Evolutionary conservation across 2,329 filamentous ascomycete genomes (phyloP).

Genomic region (Phyllosticta citribraziliensis): DNA sequence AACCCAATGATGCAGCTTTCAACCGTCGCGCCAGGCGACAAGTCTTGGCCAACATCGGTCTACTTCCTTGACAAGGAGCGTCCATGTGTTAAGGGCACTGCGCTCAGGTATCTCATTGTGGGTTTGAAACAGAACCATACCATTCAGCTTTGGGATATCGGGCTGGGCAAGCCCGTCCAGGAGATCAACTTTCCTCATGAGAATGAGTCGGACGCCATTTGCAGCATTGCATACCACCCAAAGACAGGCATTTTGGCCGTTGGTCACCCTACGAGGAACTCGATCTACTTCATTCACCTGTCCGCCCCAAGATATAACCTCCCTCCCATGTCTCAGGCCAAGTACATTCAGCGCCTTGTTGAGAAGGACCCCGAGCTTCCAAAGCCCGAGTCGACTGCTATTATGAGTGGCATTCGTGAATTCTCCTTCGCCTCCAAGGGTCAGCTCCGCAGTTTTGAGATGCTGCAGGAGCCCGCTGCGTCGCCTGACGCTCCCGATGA

Average conservation of each 20-base stretch:
- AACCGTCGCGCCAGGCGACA: conserved; percentile 78
- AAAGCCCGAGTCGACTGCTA: conserved; percentile 86
- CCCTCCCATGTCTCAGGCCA: conserved; percentile 69
- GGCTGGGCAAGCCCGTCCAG: conserved; percentile 87
- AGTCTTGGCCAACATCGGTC: conserved; percentile 94
- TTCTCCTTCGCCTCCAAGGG: conserved; percentile 86
- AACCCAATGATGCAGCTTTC: conserved; percentile 78
- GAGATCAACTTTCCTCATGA: conserved; percentile 94
- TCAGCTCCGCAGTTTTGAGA: conserved; percentile 78
- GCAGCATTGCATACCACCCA: conserved; percentile 91
- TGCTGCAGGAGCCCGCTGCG: conserved; percentile 63
- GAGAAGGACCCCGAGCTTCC: conserved; percentile 50
- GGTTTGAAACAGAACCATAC: conserved; percentile 99
- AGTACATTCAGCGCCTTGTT: conserved; percentile 71
- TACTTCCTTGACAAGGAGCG: conserved; percentile 93
- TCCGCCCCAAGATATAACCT: conserved; percentile 90
- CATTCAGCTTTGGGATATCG: conserved; percentile 95
- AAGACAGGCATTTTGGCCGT: conserved; percentile 87
- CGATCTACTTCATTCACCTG: conserved; percentile 91
- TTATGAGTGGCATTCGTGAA: conserved; percentile 93
- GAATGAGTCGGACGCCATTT: conserved; percentile 95
- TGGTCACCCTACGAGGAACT: conserved; percentile 93
- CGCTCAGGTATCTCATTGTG: conserved; percentile 89
- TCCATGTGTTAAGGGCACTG: conserved; percentile 80
- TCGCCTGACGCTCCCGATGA: conserved; percentile 50